phyloP scores from a whole-genome alignment of 305 asterid species.

The Solanum hybrid region DNA sequence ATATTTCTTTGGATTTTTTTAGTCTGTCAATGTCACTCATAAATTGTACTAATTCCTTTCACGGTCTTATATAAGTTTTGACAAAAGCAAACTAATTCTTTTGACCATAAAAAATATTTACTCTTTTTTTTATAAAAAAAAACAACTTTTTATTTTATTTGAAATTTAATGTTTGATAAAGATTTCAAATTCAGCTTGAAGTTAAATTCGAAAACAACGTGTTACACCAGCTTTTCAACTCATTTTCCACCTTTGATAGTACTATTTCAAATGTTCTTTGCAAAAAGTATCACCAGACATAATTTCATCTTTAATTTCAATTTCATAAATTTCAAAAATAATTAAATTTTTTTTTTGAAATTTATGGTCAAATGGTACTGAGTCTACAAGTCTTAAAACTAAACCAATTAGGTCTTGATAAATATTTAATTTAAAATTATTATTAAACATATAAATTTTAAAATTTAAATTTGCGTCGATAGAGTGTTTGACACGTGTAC shows the following conservation, averaged over 20 bases:
- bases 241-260: background rate
- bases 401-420: background rate
- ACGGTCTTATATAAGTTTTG: background rate
- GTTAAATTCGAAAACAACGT: background rate
- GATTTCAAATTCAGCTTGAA: background rate
- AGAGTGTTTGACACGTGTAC: background rate
- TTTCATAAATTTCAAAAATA: background rate
- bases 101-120: background rate
- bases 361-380: background rate
- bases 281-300: background rate
- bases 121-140: background rate
- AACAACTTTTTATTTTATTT: background rate
- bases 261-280: background rate
- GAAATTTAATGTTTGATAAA: background rate
- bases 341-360: background rate
- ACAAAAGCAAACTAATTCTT: background rate
- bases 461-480: background rate
- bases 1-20: background rate
- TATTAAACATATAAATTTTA: background rate
- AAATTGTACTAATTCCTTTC: background rate
- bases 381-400: background rate
- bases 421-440: background rate
- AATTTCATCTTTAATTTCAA: background rate
- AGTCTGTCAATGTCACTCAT: background rate
- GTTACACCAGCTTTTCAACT: background rate